These are phyloP conservation scores for Fusarium keratoplasticum DNA, from an alignment of 2,329 filamentous ascomycete genomes.

Conservation along the genomic window DNA sequence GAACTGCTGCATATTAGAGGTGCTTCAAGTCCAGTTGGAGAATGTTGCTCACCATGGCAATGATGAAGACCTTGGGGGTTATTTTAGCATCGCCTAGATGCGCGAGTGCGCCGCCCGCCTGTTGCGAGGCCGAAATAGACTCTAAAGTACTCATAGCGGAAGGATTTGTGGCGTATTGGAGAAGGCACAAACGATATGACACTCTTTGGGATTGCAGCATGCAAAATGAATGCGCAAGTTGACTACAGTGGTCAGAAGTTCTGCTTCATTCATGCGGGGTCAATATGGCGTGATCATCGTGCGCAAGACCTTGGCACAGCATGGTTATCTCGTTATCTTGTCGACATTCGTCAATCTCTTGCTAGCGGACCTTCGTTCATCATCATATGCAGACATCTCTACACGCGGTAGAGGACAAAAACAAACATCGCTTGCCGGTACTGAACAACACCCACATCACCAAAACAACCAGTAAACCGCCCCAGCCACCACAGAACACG, in stretches of 20 bases:
- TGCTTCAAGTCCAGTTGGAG: rapidly evolving
- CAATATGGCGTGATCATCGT: slow-evolving; percentile 21
- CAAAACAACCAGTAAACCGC: neutral
- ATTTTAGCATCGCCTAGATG: neutral
- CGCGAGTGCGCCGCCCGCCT: neutral
- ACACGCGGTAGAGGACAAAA: neutral
- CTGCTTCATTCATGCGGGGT: slow-evolving; percentile 18
- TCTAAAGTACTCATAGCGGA: neutral
- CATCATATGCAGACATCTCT: neutral
- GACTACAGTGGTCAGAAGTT: neutral
- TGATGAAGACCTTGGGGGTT: slow-evolving; percentile 24
- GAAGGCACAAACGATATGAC: neutral
- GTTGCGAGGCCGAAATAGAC: neutral
- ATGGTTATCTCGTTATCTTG: neutral
- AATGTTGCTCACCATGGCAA: slow-evolving; percentile 16
- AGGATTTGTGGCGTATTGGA: neutral
- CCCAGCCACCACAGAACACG: neutral
- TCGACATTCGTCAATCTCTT: neutral
- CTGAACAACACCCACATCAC: neutral
- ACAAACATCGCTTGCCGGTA: neutral
- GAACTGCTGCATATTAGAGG: neutral
- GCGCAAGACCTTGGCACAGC: neutral
- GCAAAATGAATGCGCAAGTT: neutral
- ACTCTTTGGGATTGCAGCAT: neutral
- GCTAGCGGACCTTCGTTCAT: neutral